A percentile compares a stretch with the other conserved stretches of the same genome.
Conservation (phyloP, 176 grass and related monocot species). For the Rhynchospora pubera region DNA sequence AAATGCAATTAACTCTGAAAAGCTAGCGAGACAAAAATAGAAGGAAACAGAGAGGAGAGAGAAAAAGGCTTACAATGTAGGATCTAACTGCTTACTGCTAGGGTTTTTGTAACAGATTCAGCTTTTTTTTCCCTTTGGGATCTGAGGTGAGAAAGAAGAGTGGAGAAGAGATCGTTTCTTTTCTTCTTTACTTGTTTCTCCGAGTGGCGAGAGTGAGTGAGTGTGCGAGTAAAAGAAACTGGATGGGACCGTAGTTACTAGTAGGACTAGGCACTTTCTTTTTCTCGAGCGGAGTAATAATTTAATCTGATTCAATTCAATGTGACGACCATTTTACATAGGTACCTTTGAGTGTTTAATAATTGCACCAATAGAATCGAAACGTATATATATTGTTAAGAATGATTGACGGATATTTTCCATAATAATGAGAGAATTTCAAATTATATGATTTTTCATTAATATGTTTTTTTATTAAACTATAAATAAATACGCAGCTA, state of each 20-base stretch:
- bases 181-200: slow-evolving; percentile 5
- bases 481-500: no score
- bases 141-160: background rate
- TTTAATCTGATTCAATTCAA: background rate
- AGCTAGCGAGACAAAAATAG: slow-evolving; percentile 14
- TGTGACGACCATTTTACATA: background rate
- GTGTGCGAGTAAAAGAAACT: background rate
- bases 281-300: background rate
- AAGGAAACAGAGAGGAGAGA: background rate
- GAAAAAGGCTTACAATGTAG: slow-evolving; percentile 21
- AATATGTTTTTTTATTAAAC: no score
- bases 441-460: no score
- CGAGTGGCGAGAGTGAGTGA: background rate
- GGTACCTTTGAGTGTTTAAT: background rate
- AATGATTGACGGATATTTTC: no score
- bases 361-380: background rate
- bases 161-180: background rate
- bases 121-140: background rate
- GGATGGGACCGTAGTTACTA: background rate
- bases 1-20: slow-evolving; percentile 7
- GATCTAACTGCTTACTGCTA: slow-evolving; percentile 19
- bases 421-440: no score
- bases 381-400: background rate
- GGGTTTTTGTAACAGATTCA: slow-evolving; percentile 13
- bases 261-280: background rate